phyloP scores from a whole-genome alignment of 306 rosid species.

The Astragalus glycyphyllos region DNA sequence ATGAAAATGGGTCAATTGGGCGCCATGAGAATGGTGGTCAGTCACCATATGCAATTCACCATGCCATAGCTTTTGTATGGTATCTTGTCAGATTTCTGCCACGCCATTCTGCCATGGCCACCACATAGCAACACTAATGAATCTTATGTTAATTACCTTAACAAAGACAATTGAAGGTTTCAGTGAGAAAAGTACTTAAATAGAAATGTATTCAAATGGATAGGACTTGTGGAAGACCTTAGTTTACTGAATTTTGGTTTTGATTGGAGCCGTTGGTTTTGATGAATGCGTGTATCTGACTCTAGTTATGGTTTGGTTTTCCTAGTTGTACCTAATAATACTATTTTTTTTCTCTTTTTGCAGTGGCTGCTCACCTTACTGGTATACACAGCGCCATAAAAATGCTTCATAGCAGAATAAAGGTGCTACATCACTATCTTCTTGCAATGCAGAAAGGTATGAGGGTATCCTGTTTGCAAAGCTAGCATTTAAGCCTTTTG shows the following conservation, averaged over 20 bases:
- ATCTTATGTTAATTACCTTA: neutral
- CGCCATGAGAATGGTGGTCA: neutral
- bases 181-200: slow-evolving; percentile 15
- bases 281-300: slow-evolving; percentile 20
- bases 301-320: neutral
- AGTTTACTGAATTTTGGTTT: slow-evolving; percentile 20
- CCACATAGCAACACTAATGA: neutral
- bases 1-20: neutral
- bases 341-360: slow-evolving; percentile 15
- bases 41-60: neutral
- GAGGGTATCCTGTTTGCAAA: slow-evolving; percentile 26
- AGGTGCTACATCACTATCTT: slow-evolving; percentile 88
- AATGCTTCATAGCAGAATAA: slow-evolving; percentile 94
- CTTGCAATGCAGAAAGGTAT: slow-evolving; percentile 91
- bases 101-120: neutral
- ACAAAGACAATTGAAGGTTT: slow-evolving; percentile 5
- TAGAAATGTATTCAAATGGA: slow-evolving; percentile 8
- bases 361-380: slow-evolving; percentile 99
- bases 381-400: slow-evolving; percentile 97
- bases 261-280: neutral
- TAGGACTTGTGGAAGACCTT: slow-evolving; percentile 1
- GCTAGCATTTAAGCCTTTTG: slow-evolving; percentile 16
- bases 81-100: neutral
- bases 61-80: neutral
- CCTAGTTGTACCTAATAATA: slow-evolving; percentile 14